Base-by-base conservation (phyloP, 2,329 filamentous ascomycete genomes). In the Nemania serpens region DNA sequence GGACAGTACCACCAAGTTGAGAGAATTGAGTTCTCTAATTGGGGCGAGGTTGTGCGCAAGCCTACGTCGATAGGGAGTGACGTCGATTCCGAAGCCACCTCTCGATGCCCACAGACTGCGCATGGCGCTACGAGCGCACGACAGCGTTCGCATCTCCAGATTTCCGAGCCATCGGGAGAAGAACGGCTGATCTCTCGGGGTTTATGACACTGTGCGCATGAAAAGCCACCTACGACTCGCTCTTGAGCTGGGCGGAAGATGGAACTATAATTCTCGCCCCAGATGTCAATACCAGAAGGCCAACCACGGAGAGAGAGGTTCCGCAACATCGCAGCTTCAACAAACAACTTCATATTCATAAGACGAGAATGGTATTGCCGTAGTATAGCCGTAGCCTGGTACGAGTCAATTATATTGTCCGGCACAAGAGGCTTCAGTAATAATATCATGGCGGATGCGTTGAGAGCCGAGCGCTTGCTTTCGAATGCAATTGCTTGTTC, bases 1-100 rank as follows among this genome's bases (percentile, higher is more conserved):
- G 83, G 81, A 59, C 86, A 89, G 67, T 84, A 85, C 84, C 84
- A 88, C 86, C 86, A 89, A 1, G 80, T 80, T 0, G 77, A 74
- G 29, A 81, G 65, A 4, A 75, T 68, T 1, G 71, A 66, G 4
- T 72, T 70, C 3, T 71, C 66, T 1, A 58, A 41, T n/a, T 57
- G 50, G 5, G 41, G 57, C 2, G 57, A 47, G 10, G 48, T 43
- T 13, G 45, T 34, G 4, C 25, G 34, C 1, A 71, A 66, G 2
- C 70, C 71, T n/a, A 71, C 67, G 2, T 66, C 63, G 2, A 72
- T 11, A 2, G 68, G 57, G 29, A 66, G 56, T 0, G 68, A 55
- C 0, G 66, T 64, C 6, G 76, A 66, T 29, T 76, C 72, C 1
- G 78, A 75, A 0, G 80, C 76, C 0, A 75, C 73, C 39, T 84